Evolutionary conservation across 2,329 filamentous ascomycete genomes (phyloP), one percentile per base, ranked within the genome.

Genomic region (Nemania abortiva): DNA sequence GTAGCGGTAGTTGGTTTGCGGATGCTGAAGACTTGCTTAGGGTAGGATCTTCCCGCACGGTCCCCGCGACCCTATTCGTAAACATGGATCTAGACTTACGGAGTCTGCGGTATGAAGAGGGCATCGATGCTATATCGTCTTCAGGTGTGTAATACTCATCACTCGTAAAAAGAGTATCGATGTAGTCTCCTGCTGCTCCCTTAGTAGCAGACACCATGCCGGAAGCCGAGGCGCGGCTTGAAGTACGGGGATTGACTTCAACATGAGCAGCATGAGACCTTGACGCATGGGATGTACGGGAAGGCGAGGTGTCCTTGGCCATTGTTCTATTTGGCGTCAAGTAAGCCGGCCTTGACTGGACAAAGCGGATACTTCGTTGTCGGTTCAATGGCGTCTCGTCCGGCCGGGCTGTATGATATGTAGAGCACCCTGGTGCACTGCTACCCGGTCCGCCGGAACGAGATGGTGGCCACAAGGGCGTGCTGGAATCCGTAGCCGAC

Each of bases 1-100:
- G 47, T 20, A 56, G 22, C 6, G 70, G 65, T 24, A 71, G 54
- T 34, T 68, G 70, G 49, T 67, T 73, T 18, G 47, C 45, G 11
- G 65, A 65, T 18, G 59, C 31, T 24, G 73, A 70, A 34, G 62
- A 54, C 42, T 53, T 55, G 27, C 58, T 61, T 7, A 29, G 24
- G 15, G 68, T 61, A 11, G 31, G 13, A 22, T 66, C 47, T 18
- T 66, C 47, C 3, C 67, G 63, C 34, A 24, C 56, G 6, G 69
- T 71, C 22, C 57, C 63, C 0, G 54, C 50, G 11, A 76, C 71
- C 1, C 80, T 79, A 2, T 79, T 76, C 11, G 80, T 78, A 69
- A 86, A 82, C 85, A 89, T 85, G 0, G 88, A 90, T 66, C 81
- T 85, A 1, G 87, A 87, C 73, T 85, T 87, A 52, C 86, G 85